Evolutionary conservation across 768 basidiomycete genomes (phyloP), one percentile per base, ranked within the genome.

Genomic region (Collybia mongolica): DNA sequence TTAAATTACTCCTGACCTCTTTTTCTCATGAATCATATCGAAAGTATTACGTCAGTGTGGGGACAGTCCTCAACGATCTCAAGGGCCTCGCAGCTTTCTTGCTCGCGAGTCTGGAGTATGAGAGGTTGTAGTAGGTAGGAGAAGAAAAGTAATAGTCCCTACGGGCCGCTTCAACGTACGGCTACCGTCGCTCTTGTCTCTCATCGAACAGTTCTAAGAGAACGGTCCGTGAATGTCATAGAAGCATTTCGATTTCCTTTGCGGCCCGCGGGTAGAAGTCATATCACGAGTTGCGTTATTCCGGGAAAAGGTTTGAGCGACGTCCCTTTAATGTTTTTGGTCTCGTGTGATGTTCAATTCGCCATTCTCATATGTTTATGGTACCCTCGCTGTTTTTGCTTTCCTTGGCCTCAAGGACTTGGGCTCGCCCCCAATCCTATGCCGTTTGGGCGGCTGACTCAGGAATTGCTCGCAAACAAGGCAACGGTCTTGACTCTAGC

Each of bases 361-460:
- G n/a, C 14, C 28, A 18, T 19, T 15, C 39, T 23, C 39, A 7
- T 9, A 53, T 52, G 48, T 44, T 44, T 22, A 23, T 19, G 8
- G 41, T 24, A 22, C 18, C 37, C 6, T 5, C 28, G 1, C 14
- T 51, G 14, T 15, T 29, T 8, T 32, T 36, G 2, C n/a, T 57
- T 49, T 48, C 39, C 44, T 51, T 49, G 20, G 35, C 44, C 19
- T 26, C 28, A 6, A n/a, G 23, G 17, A 47, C 44, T 18, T 22
- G 24, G 11, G 71, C 71, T 17, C 62, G 65, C 1, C 71, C 69
- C 15, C 22, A 50, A 2, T 76, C 75, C 12, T 72, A 76, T 43
- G 73, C 74, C 5, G 61, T 68, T 5, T 79, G 75, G 74, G 74
- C 74, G 6, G 75, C 74, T 5, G 72, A 76, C 48, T 77, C 75